Base-by-base conservation (phyloP, 1,284 basidiomycete species). In the Hemileia vastatrix region DNA sequence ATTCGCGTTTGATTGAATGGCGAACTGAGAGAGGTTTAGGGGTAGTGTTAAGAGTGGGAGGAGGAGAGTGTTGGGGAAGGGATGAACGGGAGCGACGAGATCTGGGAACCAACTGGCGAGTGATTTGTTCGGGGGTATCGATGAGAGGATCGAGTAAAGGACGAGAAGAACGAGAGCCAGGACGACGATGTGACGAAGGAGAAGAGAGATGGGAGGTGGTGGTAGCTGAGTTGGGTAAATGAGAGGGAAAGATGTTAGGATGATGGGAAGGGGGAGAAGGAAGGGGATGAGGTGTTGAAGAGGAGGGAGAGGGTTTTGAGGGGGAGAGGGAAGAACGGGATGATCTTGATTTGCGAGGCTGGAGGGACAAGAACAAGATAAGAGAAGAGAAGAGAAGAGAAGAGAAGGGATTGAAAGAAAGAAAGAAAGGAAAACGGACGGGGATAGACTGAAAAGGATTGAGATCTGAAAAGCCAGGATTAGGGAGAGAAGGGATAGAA, bases 361-460 rank as follows among this genome's bases (percentile, higher is more conserved):
- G 11, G 11, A 11, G 11, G 43, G 11, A n/a, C 11, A n/a, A n/a
- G 11, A n/a, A 67, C 23, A 64, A 64, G 13, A 58, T 57, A 0
- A 76, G 76, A 5, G 76, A 77, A 13, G 76, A 75, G 40, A 78
- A 77, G 43, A 76, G 76, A n/a, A 78, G 36, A 21, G 52, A 15
- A 19, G 36, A 18, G 24, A 15, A 18, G 8, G 23, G 9, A 33
- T 5, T 54, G 52, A 43, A 4, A 40, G 15, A 54, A 2, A 5
- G 66, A 31, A 65, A 65, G 19, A 61, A 58, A 0, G 76, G 76
- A 6, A 76, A 77, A n/a, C 76, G 74, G 33, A 78, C 79, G 48
- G 77, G 76, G n/a, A 79, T 78, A 23, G 76, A 77, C 67, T 81
- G 80, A 69, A 81, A 81, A 1, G 80, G 80, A 69, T 81, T 81